Evolutionary conservation across 83 land plant species (phyloP), one percentile per base, ranked within the genome.

Genomic region (Isoetes engelmannii): DNA sequence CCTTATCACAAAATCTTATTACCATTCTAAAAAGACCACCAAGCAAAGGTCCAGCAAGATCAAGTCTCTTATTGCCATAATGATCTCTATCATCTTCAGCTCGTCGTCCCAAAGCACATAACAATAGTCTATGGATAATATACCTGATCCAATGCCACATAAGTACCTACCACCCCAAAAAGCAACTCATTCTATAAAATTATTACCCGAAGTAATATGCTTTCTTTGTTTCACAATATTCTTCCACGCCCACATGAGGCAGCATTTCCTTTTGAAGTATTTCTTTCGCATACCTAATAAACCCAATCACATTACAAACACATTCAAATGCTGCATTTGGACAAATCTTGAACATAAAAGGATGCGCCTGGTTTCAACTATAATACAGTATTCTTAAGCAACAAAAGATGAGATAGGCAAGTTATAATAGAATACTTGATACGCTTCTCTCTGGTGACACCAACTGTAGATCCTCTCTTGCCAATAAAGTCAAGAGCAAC

Each of bases 241-340:
- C 99, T 6, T 87, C 97, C 19, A 89, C 91, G 60, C 99, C 97
- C 71, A 95, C 99, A 82, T 95, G 99, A 66, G 99, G 99, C 48
- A 95, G 86, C 99, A 95, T 95, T 74, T 95, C 99, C 72, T 91
- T 95, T 68, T 95, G 99, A 58, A 95, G 87, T 69, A 95, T 95
- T 57, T 95, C 99, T 69, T 84, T 95, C 4, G 99, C 99, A 86
- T 89, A 92, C 79, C 96, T 91, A 71, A 51, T 0, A n/a, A 51
- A 51, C 15, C 12, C 54, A 12, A 12, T 7, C 7, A 7, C 53
- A 12, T 49, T 49, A 49, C 12, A 49, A 51, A 51, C 54, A 10
- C 54, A 51, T 15, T 12, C 0, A 3, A 51, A 51, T 12, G 15
- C 12, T 12, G 12, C n/a, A n/a, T 10, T 10, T 12, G 15, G 13